Conservation (phyloP, 257 asterid species). For the Solanum peruvianum region DNA sequence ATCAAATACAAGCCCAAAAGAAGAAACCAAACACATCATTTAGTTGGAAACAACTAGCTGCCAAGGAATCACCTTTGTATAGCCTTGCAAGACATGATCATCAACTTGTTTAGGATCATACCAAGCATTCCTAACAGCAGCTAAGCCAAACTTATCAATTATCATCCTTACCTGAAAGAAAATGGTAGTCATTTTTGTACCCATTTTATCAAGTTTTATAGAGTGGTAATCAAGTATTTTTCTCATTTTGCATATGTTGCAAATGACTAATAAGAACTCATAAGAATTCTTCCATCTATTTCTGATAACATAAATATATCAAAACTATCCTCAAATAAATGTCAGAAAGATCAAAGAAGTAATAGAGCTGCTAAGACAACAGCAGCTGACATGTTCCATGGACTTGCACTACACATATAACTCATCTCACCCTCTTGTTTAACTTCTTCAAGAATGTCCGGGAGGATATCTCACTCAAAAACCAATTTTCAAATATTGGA, state of each 20-base stretch:
- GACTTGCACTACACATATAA: not conserved
- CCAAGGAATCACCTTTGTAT: constrained; percentile 59
- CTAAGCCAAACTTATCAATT: constrained; percentile 56
- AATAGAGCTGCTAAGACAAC: not conserved
- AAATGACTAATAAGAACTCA: not conserved
- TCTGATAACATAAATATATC: not conserved
- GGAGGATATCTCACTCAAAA: not conserved
- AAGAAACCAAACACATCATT: not conserved
- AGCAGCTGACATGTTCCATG: not conserved
- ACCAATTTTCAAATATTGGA: not conserved
- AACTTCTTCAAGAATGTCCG: not conserved
- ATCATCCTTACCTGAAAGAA: constrained; percentile 63
- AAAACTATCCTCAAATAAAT: not conserved
- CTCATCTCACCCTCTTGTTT: not conserved
- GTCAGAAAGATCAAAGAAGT: not conserved
- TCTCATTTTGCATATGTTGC: not conserved
- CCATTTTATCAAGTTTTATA: not conserved
- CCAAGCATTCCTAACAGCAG: constrained; percentile 70
- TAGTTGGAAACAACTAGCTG: not conserved
- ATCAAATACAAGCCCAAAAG: not conserved
- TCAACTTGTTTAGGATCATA: constrained; percentile 69
- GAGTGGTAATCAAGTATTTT: not conserved
- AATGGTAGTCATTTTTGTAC: not conserved
- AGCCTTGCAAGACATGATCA: constrained; percentile 71
- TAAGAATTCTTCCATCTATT: not conserved